Base-by-base conservation (phyloP, 2,329 filamentous ascomycete genomes). In the Monilinia laxa region DNA sequence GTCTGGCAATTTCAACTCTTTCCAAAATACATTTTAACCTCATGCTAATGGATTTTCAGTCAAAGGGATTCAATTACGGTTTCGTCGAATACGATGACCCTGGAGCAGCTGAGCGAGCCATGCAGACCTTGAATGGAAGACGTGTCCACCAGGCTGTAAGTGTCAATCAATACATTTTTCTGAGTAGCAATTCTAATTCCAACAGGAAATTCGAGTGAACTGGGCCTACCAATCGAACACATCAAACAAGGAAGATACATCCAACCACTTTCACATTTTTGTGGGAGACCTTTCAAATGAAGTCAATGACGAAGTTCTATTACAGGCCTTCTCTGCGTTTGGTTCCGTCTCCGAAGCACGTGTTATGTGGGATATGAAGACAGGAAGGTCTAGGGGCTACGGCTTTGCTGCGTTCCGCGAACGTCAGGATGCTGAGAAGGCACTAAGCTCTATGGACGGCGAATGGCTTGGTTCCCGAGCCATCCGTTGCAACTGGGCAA, bases 311-410 rank as follows among this genome's bases (percentile, higher is more conserved):
- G 95, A 99, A 76, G 87, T 97, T 63, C 85, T 99, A 28, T 83
- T 90, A 20, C 93, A 97, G 79, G 95, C 95, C 16, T 99, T 99
- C 80, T 96, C 92, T 58, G 92, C 92, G 55, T 99, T 98, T 78
- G 95, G 95, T 52, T 92, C 89, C 16, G 93, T 99, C 59, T 99
- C 95, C 3, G 95, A 99, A 80, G 95, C 95, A 68, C 93, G 95
- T 75, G 95, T 99, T 71, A 99, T 99, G 95, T 99, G 95, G 95
- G 95, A 99, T 79, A 99, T 99, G 95, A 99, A 99, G 85, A 99
- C 95, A 47, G 95, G 95, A 72, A 90, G 95, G 71, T 98, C 95
- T 72, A 91, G 95, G 77, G 95, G 95, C 68, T 99, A 99, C 76
- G 95, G 95, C 16, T 99, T 99, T 77, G 94, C 98, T 73, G 95